phyloP scores from a whole-genome alignment of 2,329 filamentous ascomycete genomes.

The Pestalotiopsis sp. region DNA sequence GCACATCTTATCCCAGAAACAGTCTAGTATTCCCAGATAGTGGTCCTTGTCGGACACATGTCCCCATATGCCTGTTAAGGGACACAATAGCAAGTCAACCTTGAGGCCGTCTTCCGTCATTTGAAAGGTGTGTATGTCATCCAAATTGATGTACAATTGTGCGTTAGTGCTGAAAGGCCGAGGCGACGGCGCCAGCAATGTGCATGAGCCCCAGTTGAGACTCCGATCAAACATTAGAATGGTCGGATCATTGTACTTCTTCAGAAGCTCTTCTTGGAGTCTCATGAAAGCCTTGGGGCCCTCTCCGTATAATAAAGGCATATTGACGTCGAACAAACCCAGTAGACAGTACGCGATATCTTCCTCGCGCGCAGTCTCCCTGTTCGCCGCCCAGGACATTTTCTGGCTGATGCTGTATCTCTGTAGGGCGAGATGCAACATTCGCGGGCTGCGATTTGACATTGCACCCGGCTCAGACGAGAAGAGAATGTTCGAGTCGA shows the following conservation, averaged over 20 bases:
- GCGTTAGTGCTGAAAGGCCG: neutral
- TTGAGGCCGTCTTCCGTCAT: neutral
- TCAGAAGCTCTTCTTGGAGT: slow-evolving; percentile 3
- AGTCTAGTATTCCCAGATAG: neutral
- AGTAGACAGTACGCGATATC: neutral
- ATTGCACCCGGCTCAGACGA: neutral
- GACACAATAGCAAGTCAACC: neutral
- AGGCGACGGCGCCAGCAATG: neutral
- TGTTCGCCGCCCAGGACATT: slow-evolving; percentile 2
- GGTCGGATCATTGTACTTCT: neutral
- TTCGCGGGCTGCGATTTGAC: neutral
- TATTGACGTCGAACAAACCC: neutral
- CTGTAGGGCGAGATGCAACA: neutral
- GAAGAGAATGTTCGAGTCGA: neutral
- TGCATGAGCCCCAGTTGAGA: neutral
- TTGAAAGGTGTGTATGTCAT: neutral
- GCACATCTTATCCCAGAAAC: neutral
- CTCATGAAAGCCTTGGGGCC: neutral
- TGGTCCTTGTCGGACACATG: neutral
- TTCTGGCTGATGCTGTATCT: neutral
- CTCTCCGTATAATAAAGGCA: slow-evolving; percentile 4
- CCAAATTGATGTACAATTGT: neutral
- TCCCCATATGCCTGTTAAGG: neutral
- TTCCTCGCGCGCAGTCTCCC: neutral
- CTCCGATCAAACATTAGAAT: neutral